Evolutionary conservation across 2,329 filamentous ascomycete species (phyloP).

Genomic region (Taxawa tesnikishii): DNA sequence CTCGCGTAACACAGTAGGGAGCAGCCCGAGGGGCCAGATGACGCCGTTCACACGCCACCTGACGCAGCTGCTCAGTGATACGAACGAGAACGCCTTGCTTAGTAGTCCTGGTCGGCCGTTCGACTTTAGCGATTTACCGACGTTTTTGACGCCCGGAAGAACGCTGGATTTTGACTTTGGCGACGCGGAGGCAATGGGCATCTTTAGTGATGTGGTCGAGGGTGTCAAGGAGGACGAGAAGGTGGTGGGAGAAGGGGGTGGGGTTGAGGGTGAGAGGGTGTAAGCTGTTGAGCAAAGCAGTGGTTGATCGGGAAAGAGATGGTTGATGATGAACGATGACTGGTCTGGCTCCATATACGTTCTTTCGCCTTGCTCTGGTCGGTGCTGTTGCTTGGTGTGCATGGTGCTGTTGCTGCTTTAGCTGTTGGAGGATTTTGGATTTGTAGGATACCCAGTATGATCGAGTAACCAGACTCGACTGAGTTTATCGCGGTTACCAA

Average conservation of each 20-base stretch:
- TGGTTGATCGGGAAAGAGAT: too few species aligned
- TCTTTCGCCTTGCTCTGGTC: too few species aligned
- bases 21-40: constrained; percentile 18
- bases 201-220: neutral
- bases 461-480: too few species aligned
- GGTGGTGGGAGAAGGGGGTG: neutral
- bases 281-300: too few species aligned
- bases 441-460: too few species aligned
- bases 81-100: constrained; percentile 12
- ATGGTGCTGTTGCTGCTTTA: too few species aligned
- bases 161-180: constrained; percentile 12
- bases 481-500: too few species aligned
- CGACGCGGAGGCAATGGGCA: constrained; percentile 2
- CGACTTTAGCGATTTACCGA: constrained; percentile 20
- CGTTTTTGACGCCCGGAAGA: constrained; percentile 16
- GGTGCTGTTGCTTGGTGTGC: too few species aligned
- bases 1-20: constrained; percentile 20
- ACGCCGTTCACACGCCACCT: constrained; percentile 53
- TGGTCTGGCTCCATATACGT: too few species aligned
- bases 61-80: constrained; percentile 49
- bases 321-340: too few species aligned
- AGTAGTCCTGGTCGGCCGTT: constrained; percentile 15
- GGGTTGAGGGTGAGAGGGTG: neutral
- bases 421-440: too few species aligned
- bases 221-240: neutral